These are phyloP conservation scores for Geotrichum histeridarum DNA, from an alignment of 1,139 yeast species.

Conservation along the genomic window DNA sequence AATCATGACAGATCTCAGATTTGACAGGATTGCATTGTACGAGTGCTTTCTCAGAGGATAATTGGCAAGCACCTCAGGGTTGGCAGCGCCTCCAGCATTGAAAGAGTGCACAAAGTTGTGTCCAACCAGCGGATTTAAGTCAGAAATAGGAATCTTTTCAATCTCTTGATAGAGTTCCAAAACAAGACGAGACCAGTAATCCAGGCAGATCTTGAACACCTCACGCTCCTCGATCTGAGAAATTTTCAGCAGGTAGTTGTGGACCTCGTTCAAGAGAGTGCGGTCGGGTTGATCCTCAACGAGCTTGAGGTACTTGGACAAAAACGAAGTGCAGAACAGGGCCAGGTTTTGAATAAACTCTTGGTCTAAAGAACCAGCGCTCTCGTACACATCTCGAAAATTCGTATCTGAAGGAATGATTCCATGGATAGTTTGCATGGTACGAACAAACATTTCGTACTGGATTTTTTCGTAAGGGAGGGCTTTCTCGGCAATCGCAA, in stretches of 20 bases:
- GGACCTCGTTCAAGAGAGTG: conserved; percentile 64
- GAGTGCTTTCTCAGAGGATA: conserved; percentile 82
- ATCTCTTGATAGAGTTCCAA: conserved; percentile 78
- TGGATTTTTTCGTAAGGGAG: conserved; percentile 61
- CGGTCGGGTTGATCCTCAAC: conserved; percentile 62
- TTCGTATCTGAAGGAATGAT: conserved; percentile 75
- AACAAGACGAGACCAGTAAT: conserved; percentile 87
- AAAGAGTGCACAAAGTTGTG: conserved; percentile 38
- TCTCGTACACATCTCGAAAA: conserved; percentile 63
- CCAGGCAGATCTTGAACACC: conserved; percentile 88
- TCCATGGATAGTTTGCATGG: conserved; percentile 65
- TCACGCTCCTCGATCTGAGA: conserved; percentile 94
- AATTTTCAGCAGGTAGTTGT: conserved; percentile 73
- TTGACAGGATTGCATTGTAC: conserved; percentile 69
- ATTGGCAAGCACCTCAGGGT: conserved; percentile 69
- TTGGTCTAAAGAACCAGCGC: conserved; percentile 79
- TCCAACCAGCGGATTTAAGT: conserved; percentile 57
- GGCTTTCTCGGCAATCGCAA: conserved; percentile 59
- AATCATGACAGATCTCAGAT: conserved; percentile 81
- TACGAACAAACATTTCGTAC: conserved; percentile 56
- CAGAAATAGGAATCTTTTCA: conserved; percentile 68
- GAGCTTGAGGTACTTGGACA: conserved; percentile 67
- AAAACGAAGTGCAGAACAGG: conserved; percentile 81
- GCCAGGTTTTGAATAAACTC: conserved; percentile 94
- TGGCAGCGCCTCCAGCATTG: conserved; percentile 71